Evolutionary conservation across 805 yeast genomes (phyloP).

Genomic region (Saccharomycopsis sp.): DNA sequence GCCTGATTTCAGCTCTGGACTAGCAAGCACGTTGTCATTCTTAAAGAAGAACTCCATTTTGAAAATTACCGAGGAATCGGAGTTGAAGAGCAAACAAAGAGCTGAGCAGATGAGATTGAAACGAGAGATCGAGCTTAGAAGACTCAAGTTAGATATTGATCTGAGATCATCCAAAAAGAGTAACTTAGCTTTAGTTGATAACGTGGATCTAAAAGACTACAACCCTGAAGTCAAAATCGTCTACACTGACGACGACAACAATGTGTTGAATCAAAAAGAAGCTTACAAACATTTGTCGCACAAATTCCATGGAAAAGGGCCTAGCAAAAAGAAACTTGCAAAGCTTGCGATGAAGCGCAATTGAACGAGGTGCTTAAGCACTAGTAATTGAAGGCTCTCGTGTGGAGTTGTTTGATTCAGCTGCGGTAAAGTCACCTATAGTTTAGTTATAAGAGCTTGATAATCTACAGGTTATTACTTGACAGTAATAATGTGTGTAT

Average conservation of each 20-base stretch:
- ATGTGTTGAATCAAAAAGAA: conserved; percentile 39
- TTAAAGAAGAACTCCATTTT: conserved; percentile 10
- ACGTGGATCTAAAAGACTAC: conserved; percentile 28
- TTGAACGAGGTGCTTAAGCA: too few species aligned
- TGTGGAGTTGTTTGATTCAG: too few species aligned
- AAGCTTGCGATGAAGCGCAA: conserved; percentile 4
- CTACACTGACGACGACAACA: conserved; percentile 45
- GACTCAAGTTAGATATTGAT: conserved; percentile 7
- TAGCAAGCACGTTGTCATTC: conserved; percentile 15
- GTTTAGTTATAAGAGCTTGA: too few species aligned
- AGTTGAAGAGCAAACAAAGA: conserved; percentile 25
- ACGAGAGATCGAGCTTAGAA: conserved; percentile 5
- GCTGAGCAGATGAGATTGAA: conserved; percentile 23
- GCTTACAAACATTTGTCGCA: conserved; percentile 53
- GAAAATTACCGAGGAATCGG: conserved; percentile 11
- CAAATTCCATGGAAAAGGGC: conserved; percentile 43
- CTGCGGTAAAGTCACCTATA: too few species aligned
- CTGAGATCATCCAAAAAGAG: not conserved
- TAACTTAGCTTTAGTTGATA: not conserved
- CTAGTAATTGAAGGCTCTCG: too few species aligned
- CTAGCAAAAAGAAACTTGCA: conserved; percentile 18
- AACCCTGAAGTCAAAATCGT: conserved; percentile 39
- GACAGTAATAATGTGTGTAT: too few species aligned
- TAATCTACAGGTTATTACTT: too few species aligned
- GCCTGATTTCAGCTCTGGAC: conserved; percentile 15